Percentiles rank a stretch among this genome's conserved stretches.
phyloP scores from a whole-genome alignment of 768 basidiomycete genomes.

The Suillus paluster region DNA sequence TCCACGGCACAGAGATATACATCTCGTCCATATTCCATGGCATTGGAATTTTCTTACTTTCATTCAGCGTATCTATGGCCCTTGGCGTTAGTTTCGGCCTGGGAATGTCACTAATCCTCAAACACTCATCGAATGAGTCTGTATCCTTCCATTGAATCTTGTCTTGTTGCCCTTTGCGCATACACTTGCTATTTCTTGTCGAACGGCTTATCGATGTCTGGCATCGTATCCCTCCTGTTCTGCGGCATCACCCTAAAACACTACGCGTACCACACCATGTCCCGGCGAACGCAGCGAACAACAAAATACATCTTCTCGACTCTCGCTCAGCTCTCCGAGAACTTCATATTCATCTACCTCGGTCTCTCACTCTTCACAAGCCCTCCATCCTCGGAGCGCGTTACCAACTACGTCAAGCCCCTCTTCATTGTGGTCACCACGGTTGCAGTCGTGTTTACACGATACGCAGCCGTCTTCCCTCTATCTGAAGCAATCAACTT shows the following conservation, averaged over 20 bases:
- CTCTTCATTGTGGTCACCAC: slow-evolving; percentile 92
- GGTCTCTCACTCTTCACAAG: slow-evolving; percentile 96
- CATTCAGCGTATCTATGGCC: slow-evolving; percentile 93
- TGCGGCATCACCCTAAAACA: slow-evolving; percentile 99
- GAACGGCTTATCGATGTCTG: slow-evolving; percentile 93
- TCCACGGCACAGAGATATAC: slow-evolving; percentile 88
- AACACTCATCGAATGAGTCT: slow-evolving; percentile 87
- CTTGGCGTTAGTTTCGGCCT: slow-evolving; percentile 93
- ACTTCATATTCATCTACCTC: slow-evolving; percentile 99
- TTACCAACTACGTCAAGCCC: slow-evolving; percentile 89
- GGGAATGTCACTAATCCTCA: slow-evolving; percentile 87
- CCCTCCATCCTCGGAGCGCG: slow-evolving; percentile 75
- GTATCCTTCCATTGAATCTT: slow-evolving; percentile 96
- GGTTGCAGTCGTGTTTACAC: slow-evolving; percentile 91
- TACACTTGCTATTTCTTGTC: slow-evolving; percentile 99
- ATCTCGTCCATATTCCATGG: slow-evolving; percentile 91
- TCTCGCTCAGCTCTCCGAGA: slow-evolving; percentile 93
- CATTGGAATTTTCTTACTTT: slow-evolving; percentile 95
- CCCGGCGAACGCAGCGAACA: slow-evolving; percentile 88
- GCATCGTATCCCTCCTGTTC: slow-evolving; percentile 96
- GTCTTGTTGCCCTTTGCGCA: slow-evolving; percentile 90
- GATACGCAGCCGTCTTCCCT: slow-evolving; percentile 95
- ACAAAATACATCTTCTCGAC: slow-evolving; percentile 96
- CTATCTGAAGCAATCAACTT: slow-evolving; percentile 95
- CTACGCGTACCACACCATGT: slow-evolving; percentile 99